Conservation (phyloP, 2,329 filamentous ascomycete species). For the Neopestalotiopsis sp. region DNA sequence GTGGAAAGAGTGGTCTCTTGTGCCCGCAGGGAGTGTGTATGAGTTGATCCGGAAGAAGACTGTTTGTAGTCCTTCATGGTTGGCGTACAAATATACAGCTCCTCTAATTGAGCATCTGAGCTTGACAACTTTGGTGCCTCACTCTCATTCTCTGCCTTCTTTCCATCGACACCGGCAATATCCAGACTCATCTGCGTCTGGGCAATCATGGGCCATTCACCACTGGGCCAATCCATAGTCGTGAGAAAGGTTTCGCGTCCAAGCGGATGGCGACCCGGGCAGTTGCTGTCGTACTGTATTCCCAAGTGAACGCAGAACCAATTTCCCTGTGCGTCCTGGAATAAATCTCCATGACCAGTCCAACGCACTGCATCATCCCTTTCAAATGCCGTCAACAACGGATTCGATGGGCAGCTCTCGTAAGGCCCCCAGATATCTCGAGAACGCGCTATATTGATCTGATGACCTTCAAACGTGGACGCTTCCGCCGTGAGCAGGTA, state of each 20-base stretch:
- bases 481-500: constrained; percentile 52
- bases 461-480: constrained; percentile 44
- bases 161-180: not conserved
- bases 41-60: not conserved
- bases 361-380: constrained; percentile 36
- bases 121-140: rapidly evolving
- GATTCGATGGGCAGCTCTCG: constrained; percentile 40
- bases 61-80: not conserved
- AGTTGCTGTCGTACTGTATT: not conserved
- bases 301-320: constrained; percentile 46
- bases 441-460: constrained; percentile 41
- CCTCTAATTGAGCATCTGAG: not conserved
- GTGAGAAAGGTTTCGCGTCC: not conserved
- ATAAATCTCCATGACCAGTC: constrained; percentile 38
- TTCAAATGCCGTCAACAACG: constrained; percentile 40
- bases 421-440: constrained; percentile 41
- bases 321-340: constrained; percentile 39
- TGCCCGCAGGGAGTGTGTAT: not conserved
- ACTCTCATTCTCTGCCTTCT: not conserved
- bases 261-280: not conserved
- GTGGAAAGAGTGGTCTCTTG: not conserved
- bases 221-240: not conserved
- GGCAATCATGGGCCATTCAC: not conserved
- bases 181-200: not conserved
- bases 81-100: not conserved